These are phyloP conservation scores for Colletotrichum noveboracense DNA, from an alignment of 2,329 filamentous ascomycete species.

Conservation along the genomic window DNA sequence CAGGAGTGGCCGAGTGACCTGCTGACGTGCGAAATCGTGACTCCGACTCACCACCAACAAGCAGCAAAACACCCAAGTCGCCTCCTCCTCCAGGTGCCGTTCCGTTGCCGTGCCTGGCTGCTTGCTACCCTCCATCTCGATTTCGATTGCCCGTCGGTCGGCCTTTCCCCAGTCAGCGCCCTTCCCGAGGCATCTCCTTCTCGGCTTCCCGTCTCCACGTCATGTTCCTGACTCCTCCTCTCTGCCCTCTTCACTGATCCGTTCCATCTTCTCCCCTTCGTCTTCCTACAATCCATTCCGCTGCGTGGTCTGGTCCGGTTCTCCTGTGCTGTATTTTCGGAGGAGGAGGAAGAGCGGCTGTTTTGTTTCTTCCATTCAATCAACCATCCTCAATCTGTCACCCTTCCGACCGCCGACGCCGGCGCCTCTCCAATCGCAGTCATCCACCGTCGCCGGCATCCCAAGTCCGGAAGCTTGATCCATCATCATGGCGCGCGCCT, in stretches of 20 bases:
- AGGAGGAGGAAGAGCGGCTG: neutral
- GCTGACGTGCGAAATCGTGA: conserved; percentile 23
- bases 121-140: conserved; percentile 1
- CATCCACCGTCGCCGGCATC: neutral
- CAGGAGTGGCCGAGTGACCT: neutral
- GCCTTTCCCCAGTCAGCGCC: neutral
- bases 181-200: conserved; percentile 8
- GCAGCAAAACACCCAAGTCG: neutral
- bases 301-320: neutral
- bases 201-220: neutral
- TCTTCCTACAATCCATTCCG: neutral
- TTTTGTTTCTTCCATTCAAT: neutral
- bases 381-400: neutral
- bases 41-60: neutral
- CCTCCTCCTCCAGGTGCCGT: neutral
- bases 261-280: neutral
- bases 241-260: neutral
- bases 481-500: conserved; percentile 14
- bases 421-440: neutral
- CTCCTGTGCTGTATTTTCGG: neutral
- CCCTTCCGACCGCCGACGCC: neutral
- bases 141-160: neutral
- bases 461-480: neutral
- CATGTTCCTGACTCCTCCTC: neutral
- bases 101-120: neutral